phyloP scores from a whole-genome alignment of 2,329 filamentous ascomycete genomes.

The Trichophaea hybrida region DNA sequence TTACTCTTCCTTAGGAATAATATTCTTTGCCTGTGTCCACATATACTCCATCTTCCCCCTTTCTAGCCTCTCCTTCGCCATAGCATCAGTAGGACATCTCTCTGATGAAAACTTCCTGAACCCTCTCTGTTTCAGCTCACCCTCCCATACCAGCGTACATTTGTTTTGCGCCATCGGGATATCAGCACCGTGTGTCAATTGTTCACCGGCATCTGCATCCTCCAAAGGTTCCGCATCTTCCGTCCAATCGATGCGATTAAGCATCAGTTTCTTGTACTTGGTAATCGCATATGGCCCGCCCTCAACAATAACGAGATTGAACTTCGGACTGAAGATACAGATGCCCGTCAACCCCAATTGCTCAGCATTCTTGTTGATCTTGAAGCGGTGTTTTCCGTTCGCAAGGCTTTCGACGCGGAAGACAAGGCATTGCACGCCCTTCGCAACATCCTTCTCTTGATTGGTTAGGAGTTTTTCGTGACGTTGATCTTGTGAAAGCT shows the following conservation, averaged over 20 bases:
- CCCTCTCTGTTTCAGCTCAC: slow-evolving; percentile 61
- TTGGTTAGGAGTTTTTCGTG: slow-evolving; percentile 70
- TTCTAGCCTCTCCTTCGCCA: slow-evolving; percentile 65
- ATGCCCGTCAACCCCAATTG: slow-evolving; percentile 74
- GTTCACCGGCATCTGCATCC: slow-evolving; percentile 14
- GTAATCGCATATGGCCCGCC: slow-evolving; percentile 71
- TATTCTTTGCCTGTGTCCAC: slow-evolving; percentile 72
- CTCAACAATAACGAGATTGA: slow-evolving; percentile 83
- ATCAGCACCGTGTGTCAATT: slow-evolving; percentile 10
- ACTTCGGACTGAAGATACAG: slow-evolving; percentile 79
- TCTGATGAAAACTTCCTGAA: slow-evolving; percentile 83
- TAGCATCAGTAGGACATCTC: slow-evolving; percentile 82
- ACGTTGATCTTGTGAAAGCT: slow-evolving; percentile 74
- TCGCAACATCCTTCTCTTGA: slow-evolving; percentile 74
- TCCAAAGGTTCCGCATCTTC: slow-evolving; percentile 57
- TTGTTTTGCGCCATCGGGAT: slow-evolving; percentile 65
- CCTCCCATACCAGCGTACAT: slow-evolving; percentile 78
- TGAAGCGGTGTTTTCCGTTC: slow-evolving; percentile 86
- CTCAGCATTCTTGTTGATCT: slow-evolving; percentile 83
- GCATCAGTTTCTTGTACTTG: slow-evolving; percentile 83
- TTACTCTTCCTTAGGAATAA: not conserved
- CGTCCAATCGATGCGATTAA: slow-evolving; percentile 86
- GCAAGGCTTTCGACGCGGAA: slow-evolving; percentile 83
- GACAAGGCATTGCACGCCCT: slow-evolving; percentile 71
- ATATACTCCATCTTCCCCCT: slow-evolving; percentile 88